These are phyloP conservation scores for Elymus sibiricus DNA, from an alignment of 176 grass and related monocot species.

Conservation along the genomic window DNA sequence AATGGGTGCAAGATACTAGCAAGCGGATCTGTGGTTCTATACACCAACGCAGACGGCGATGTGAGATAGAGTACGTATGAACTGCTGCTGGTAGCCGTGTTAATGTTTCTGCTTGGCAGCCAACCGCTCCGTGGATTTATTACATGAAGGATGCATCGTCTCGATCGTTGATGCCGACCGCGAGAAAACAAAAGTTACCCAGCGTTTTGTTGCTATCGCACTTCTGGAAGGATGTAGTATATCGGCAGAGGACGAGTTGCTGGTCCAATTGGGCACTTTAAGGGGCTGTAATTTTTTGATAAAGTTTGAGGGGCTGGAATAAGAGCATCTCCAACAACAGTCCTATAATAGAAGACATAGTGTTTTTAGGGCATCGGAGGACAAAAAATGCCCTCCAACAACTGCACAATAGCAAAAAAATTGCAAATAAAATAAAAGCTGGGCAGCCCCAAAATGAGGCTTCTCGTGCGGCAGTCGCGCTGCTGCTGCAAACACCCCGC, in stretches of 20 bases:
- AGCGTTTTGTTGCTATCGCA: not conserved
- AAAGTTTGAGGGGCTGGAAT: not conserved
- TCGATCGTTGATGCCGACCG: not conserved
- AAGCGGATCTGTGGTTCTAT: too few relatives aligned
- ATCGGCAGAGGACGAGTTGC: not conserved
- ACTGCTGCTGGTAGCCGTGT: not conserved
- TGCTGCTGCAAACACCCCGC: too few relatives aligned
- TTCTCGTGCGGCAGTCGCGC: too few relatives aligned
- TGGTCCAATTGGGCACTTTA: not conserved
- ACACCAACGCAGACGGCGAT: conserved; percentile 5
- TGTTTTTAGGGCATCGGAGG: too few relatives aligned
- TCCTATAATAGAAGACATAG: too few relatives aligned
- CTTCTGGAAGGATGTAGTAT: not conserved
- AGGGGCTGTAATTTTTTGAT: too few relatives aligned
- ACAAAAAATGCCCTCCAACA: too few relatives aligned
- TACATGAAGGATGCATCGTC: not conserved
- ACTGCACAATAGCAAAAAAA: too few relatives aligned
- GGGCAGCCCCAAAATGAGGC: too few relatives aligned
- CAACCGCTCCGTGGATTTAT: not conserved
- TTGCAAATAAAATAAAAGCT: too few relatives aligned
- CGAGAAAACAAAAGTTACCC: not conserved
- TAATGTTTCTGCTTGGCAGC: not conserved
- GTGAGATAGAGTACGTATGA: not conserved
- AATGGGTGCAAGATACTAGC: not conserved
- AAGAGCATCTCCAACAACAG: too few relatives aligned